These are phyloP conservation scores for Trichoderma parareesei DNA, from an alignment of 495 filamentous ascomycete genomes.

Conservation along the genomic window DNA sequence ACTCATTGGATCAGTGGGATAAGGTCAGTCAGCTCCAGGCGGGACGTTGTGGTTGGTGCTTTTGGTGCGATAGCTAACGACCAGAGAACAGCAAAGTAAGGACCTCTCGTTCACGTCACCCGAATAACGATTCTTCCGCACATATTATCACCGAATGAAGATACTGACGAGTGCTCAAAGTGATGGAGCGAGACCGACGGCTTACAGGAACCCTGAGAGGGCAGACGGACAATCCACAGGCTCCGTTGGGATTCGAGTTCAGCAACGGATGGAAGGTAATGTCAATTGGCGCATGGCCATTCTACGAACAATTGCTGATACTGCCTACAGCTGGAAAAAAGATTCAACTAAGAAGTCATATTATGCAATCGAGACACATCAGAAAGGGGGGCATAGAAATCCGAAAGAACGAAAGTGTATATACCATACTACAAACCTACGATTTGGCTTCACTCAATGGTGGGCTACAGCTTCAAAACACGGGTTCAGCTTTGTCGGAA, in stretches of 20 bases:
- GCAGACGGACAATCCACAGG: constrained; percentile 70
- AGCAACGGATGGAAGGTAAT: constrained; percentile 86
- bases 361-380: background rate
- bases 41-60: background rate
- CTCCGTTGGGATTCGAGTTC: constrained; percentile 83
- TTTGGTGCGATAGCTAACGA: constrained; percentile 23
- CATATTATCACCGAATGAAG: background rate
- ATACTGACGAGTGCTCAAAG: constrained; percentile 43
- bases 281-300: background rate
- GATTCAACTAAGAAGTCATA: constrained; percentile 28
- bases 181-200: constrained; percentile 93
- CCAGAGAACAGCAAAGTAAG: constrained; percentile 64
- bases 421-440: background rate
- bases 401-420: background rate
- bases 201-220: constrained; percentile 81
- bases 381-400: background rate
- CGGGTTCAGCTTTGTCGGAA: background rate
- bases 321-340: constrained; percentile 39
- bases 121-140: background rate
- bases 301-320: constrained; percentile 13
- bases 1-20: constrained; percentile 88
- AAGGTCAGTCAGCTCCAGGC: constrained; percentile 50
- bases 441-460: background rate
- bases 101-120: background rate
- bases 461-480: background rate